Base-by-base conservation (phyloP, 306 rosid genomes). In the Quercus mongolica region DNA sequence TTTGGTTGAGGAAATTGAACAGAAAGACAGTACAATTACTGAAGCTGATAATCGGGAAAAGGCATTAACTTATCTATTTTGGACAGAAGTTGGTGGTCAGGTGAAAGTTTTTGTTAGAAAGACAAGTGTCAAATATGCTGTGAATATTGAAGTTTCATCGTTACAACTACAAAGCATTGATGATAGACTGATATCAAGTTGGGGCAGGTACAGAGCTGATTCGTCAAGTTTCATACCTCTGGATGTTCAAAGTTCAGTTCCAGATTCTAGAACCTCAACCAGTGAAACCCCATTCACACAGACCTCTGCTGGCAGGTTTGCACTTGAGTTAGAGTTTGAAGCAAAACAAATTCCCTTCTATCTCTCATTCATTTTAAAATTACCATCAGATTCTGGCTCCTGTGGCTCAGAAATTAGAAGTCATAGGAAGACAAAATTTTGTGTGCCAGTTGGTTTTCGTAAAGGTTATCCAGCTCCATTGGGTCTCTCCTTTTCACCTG, bases 391-490 rank as follows among this genome's bases (percentile, higher is more conserved):
- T 57, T 82, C 65, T 74, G 85, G 79, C 72, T 58, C 80, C 14
- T 63, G 84, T 79, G 87, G 72, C 69, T 70, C 74, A 21, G 89
- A 91, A 65, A 88, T 93, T 28, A 86, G 87, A 83, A 95, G 92
- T 82, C 98, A 90, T 51, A 83, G 88, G 85, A 90, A 87, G 86
- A 90, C 83, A 62, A 92, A 81, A 75, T 91, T 90, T 71, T 89
- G 90, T 74, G 92, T 92, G 33, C 98, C 99, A 0, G 86, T 95
- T 86, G 99, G 98, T 75, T 90, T 84, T 61, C 85, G 61, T 82
- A 80, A 74, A 10, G 98, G 98, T 11, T 49, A 73, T 73, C 89
- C 97, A 9, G 49, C 70, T 84, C 98, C 98, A 12, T 64, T 90
- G 83, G 98, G 97, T 80, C 83, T 92, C 78, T 85, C 96, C 65